These are phyloP conservation scores for Capronia epimyces DNA, from an alignment of 2,329 filamentous ascomycete genomes.

Conservation along the genomic window DNA sequence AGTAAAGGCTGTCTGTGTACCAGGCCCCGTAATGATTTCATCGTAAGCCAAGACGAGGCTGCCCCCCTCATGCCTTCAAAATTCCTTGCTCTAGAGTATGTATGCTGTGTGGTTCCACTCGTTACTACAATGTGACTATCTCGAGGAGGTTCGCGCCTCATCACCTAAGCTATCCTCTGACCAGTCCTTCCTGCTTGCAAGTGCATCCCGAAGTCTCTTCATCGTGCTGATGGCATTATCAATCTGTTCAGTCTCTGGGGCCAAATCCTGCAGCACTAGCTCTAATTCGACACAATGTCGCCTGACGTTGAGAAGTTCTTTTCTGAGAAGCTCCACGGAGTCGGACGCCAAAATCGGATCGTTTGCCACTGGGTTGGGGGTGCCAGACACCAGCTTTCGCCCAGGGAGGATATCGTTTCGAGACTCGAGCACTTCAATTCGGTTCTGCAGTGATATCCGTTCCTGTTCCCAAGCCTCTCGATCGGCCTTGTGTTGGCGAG, in stretches of 20 bases:
- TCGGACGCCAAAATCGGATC: constrained; percentile 24
- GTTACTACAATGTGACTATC: constrained; percentile 1
- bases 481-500: constrained; percentile 40
- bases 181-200: constrained; percentile 13
- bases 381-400: constrained; percentile 12
- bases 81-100: no score
- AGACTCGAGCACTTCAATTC: constrained; percentile 36
- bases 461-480: constrained; percentile 36
- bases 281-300: constrained; percentile 25
- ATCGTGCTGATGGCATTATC: constrained; percentile 28
- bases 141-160: constrained; percentile 2
- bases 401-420: constrained; percentile 18
- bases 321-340: constrained; percentile 25
- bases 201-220: constrained; percentile 32
- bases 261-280: constrained; percentile 19
- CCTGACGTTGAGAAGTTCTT: constrained; percentile 25
- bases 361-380: constrained; percentile 19
- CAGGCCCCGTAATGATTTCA: no score
- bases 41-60: no score
- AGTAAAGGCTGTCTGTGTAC: no score
- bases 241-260: constrained; percentile 24
- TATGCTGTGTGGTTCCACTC: background rate
- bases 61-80: no score
- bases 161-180: constrained; percentile 16
- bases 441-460: constrained; percentile 33